A percentile compares a stretch with the other conserved stretches of the same genome.
Evolutionary conservation across 2,329 filamentous ascomycete species (phyloP).

Genomic region (Aphanoascus verrucosus): DNA sequence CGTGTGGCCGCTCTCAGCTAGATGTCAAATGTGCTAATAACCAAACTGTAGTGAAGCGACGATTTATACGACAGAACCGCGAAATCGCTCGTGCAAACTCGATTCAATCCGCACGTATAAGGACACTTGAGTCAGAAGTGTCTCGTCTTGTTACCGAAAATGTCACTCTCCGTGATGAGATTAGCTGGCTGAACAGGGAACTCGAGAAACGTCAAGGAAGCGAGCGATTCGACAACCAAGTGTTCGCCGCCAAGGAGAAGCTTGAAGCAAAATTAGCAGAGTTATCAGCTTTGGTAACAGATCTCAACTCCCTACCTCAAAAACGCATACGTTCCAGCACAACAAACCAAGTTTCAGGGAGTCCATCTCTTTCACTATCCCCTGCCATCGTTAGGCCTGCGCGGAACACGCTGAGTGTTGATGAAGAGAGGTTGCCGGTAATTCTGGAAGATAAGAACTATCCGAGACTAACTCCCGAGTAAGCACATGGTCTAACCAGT

Average conservation of each 20-base stretch:
- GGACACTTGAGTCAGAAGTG: slow-evolving; percentile 52
- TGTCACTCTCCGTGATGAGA: slow-evolving; percentile 47
- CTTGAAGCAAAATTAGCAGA: slow-evolving; percentile 49
- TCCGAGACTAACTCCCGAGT: slow-evolving; percentile 47
- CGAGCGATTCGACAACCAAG: slow-evolving; percentile 36
- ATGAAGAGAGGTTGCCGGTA: slow-evolving; percentile 41
- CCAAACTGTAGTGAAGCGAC: slow-evolving; percentile 45
- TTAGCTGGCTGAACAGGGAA: slow-evolving; percentile 47
- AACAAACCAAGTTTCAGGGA: background rate
- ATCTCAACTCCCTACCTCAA: slow-evolving; percentile 39
- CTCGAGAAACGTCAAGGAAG: slow-evolving; percentile 40
- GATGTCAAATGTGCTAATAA: background rate
- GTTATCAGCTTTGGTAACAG: slow-evolving; percentile 43
- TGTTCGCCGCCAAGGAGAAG: slow-evolving; percentile 44
- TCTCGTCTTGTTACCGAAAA: slow-evolving; percentile 52
- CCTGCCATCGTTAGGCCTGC: background rate
- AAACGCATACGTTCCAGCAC: background rate
- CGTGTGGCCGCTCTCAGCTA: slow-evolving; percentile 18
- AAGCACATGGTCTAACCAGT: slow-evolving; percentile 20
- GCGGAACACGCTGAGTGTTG: slow-evolving; percentile 12
- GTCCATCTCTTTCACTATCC: background rate
- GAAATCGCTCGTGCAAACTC: slow-evolving; percentile 56
- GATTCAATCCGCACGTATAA: slow-evolving; percentile 53
- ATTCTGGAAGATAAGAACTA: slow-evolving; percentile 51
- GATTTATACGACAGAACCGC: slow-evolving; percentile 56